Base-by-base conservation (phyloP, 805 yeast genomes). In the Cyberlindnera petersonii region DNA sequence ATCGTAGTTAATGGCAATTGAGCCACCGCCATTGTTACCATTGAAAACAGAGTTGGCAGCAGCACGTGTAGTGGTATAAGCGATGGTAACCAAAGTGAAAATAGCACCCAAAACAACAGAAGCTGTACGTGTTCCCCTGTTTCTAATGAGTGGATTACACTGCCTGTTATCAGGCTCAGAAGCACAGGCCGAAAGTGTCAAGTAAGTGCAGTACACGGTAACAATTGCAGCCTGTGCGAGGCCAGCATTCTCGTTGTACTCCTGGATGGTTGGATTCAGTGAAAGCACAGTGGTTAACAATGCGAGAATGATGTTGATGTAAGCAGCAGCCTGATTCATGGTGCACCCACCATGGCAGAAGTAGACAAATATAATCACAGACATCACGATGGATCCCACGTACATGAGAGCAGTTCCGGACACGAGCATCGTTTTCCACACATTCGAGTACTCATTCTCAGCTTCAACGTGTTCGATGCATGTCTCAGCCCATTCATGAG, bases 401-500 rank as follows among this genome's bases (percentile, higher is more conserved):
- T 89, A 93, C 98, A 93, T 88, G 16, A 76, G 59, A 32, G 82
- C 65, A 1, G 98, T 93, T 1, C 98, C 96, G 4, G 95, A 86
- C 21, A 93, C 76, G 31, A 93, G 68, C 9, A 91, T 63, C 30
- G 76, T 69, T 52, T 86, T 77, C 98, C 98, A 93, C 50, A 85
- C 71, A 4, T 60, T 44, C 40, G 69, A 62, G 36, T 63, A 51
- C 39, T 76, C 78, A 32, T 79, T 84, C 42, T 84, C 91, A 52
- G 81, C 79, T 58, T 93, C 98, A 29, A 93, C 86, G 52, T 87
- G 85, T 48, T 82, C 88, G 38, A 93, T 72, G 60, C 98, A 93
- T 7, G 84, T 85, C 54, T 93, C 99, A 0, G 98, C 97, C 96
- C 97, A 93, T 50, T 91, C 91, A 62, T 93, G 98, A 4, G 98